Evolutionary conservation across 352 stramenopile genomes (phyloP), one percentile per base, ranked within the genome.

Genomic region (Aphanomyces astaci): DNA sequence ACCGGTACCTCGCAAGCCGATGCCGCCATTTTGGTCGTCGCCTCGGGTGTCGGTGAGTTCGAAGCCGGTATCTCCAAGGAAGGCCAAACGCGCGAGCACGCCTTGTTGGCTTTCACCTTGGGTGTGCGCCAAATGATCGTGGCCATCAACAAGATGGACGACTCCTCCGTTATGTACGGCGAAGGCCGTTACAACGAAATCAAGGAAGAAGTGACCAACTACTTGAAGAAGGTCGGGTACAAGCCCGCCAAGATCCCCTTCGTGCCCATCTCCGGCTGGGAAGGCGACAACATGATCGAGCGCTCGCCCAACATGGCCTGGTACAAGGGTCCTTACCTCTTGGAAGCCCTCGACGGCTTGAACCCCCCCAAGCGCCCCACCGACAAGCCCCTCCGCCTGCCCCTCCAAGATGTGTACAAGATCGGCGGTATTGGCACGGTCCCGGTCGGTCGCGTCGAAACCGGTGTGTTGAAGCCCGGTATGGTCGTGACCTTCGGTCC

Each of bases 141-240:
- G 17, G 93, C 82, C 33, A 82, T 98, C 28, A 99, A 99, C 87
- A 99, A 99, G 82, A 99, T 99, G 96, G 96, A 99, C 79, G 89
- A 98, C 75, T 84, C 82, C 3, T 88, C 86, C 17, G 94, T 98
- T 39, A 89, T 95, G 67, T 99, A 98, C 82, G 80, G 73, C 64
- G 77, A 99, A 78, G 76, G 71, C 22, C 92, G 95, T 72, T 99
- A 97, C 79, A 85, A 96, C 28, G 81, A 97, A 73, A 97, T 99
- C 72, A 98, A 96, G 76, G 69, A 59, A 9, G 89, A 98, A 75
- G 86, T 99, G 31, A 79, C 78, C 2, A 80, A 71, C 22, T 98
- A 97, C 81, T 76, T 99, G 32, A 94, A 94, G 71, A 98, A 98
- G 75, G 82, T 99, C 40, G 97, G 96, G 53, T 99, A 98, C 86